These are phyloP conservation scores for Raffaelea albimanens DNA, from an alignment of 2,329 filamentous ascomycete species.

Conservation along the genomic window DNA sequence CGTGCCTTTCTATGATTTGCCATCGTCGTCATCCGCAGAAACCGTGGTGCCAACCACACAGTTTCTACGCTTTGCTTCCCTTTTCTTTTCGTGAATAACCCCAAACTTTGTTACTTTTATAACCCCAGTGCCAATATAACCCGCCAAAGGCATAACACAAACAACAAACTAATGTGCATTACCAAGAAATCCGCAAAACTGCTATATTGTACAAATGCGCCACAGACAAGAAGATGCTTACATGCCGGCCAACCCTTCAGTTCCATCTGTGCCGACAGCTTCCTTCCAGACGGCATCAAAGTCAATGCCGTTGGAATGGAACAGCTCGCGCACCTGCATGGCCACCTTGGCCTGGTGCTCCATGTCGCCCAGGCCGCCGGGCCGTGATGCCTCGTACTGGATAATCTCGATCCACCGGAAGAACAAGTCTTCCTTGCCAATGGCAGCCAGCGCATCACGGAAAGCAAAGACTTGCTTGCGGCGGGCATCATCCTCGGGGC, in stretches of 20 bases:
- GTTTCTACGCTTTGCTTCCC: too few relatives aligned
- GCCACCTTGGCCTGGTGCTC: slow-evolving; percentile 66
- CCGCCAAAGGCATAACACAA: too few relatives aligned
- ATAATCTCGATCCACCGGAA: slow-evolving; percentile 90
- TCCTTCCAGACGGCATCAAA: slow-evolving; percentile 74
- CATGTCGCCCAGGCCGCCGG: slow-evolving; percentile 61
- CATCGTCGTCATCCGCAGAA: too few relatives aligned
- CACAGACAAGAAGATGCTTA: too few relatives aligned
- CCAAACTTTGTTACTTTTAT: neutral
- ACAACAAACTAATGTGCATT: too few relatives aligned
- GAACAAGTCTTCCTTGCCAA: slow-evolving; percentile 84
- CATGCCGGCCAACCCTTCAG: slow-evolving; percentile 17
- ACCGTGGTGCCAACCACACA: too few relatives aligned
- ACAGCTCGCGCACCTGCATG: slow-evolving; percentile 64
- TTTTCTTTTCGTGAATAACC: too few relatives aligned
- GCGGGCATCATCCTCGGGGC: slow-evolving; percentile 44
- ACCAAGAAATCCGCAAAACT: too few relatives aligned
- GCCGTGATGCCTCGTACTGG: slow-evolving; percentile 72
- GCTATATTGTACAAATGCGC: too few relatives aligned
- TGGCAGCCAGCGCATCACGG: slow-evolving; percentile 60
- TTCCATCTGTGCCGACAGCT: slow-evolving; percentile 33
- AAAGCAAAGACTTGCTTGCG: slow-evolving; percentile 71
- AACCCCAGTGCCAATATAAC: too few relatives aligned
- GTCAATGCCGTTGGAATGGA: slow-evolving; percentile 65
- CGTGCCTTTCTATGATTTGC: too few relatives aligned